phyloP scores from a whole-genome alignment of 495 filamentous ascomycete genomes.

The Xylaria acuta region DNA sequence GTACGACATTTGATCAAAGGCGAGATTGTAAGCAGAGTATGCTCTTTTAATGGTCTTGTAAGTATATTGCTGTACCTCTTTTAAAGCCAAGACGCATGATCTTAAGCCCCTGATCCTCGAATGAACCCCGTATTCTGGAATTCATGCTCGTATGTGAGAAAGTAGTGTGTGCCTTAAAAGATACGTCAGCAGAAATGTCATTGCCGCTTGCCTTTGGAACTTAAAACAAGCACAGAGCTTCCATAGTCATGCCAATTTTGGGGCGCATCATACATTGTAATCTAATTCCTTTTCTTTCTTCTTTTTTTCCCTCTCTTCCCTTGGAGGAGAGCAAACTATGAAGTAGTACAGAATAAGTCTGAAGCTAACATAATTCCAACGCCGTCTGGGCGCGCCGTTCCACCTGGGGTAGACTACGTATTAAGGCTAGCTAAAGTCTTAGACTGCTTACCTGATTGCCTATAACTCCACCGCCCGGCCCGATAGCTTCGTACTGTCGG shows the following conservation, averaged over 20 bases:
- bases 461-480: no score
- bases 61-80: not conserved
- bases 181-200: constrained; percentile 3
- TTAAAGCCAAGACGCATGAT: not conserved
- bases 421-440: not conserved
- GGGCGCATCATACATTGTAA: not conserved
- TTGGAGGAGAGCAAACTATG: not conserved
- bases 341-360: not conserved
- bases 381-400: not conserved
- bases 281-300: not conserved
- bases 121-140: not conserved
- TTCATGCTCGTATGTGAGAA: not conserved
- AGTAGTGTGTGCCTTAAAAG: not conserved
- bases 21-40: not conserved
- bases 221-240: not conserved
- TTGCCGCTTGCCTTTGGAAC: not conserved
- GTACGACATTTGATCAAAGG: not conserved
- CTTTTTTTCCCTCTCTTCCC: not conserved
- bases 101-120: not conserved
- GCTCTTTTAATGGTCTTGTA: not conserved
- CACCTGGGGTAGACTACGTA: not conserved
- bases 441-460: not conserved
- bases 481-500: no score
- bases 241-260: not conserved
- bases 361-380: not conserved